These are phyloP conservation scores for Isatis lusitanica DNA, from an alignment of 441 rosid species.

Conservation along the genomic window DNA sequence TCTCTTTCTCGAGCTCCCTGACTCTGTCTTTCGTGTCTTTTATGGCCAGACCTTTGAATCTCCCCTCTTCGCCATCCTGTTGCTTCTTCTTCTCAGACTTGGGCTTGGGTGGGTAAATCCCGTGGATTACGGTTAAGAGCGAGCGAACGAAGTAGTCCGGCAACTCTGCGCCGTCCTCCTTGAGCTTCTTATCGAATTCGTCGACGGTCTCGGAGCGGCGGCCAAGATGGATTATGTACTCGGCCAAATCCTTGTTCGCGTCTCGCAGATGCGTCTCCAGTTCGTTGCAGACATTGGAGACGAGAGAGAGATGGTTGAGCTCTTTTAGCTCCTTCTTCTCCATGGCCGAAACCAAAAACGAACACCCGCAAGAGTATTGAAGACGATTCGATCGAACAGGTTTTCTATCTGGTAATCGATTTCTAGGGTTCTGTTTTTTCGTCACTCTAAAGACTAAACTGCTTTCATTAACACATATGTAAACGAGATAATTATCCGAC, in stretches of 20 bases:
- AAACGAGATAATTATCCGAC: background rate
- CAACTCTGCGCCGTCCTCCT: conserved; percentile 66
- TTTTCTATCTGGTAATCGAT: background rate
- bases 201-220: conserved; percentile 52
- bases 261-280: conserved; percentile 72
- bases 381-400: background rate
- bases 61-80: conserved; percentile 25
- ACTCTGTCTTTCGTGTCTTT: conserved; percentile 65
- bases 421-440: conserved; percentile 20
- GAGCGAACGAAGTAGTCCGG: conserved; percentile 78
- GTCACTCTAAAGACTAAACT: background rate
- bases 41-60: conserved; percentile 62
- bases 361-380: background rate
- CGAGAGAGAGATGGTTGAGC: conserved; percentile 70
- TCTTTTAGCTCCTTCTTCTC: conserved; percentile 49
- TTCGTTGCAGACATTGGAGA: conserved; percentile 80
- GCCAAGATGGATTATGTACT: conserved; percentile 65
- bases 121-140: conserved; percentile 62
- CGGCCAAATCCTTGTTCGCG: conserved; percentile 68
- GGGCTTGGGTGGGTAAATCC: conserved; percentile 56
- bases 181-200: conserved; percentile 58
- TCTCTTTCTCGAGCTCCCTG: conserved; percentile 65
- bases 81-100: conserved; percentile 37
- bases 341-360: background rate
- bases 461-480: background rate